phyloP scores from a whole-genome alignment of 1,139 yeast genomes.

The Pichia sp. region DNA sequence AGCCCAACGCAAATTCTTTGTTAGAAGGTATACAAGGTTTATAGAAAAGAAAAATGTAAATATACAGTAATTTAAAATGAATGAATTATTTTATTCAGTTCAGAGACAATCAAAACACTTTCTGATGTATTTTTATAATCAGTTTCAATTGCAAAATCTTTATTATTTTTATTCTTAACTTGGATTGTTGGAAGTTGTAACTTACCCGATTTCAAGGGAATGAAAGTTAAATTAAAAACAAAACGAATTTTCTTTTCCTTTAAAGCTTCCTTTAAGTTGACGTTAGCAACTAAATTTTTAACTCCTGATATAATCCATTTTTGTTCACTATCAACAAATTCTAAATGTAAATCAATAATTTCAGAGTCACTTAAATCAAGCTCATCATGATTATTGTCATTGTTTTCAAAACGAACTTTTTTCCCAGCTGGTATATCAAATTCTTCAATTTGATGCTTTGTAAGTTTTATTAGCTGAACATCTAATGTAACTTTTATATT shows the following conservation, averaged over 20 bases:
- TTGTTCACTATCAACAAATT: slow-evolving; percentile 34
- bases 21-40: slow-evolving; percentile 31
- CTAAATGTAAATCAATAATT: slow-evolving; percentile 31
- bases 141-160: slow-evolving; percentile 45
- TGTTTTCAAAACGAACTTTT: slow-evolving; percentile 29
- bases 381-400: slow-evolving; percentile 2
- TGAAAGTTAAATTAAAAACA: slow-evolving; percentile 41
- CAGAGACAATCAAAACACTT: slow-evolving; percentile 67
- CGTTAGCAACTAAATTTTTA: slow-evolving; percentile 37
- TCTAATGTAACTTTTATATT: slow-evolving; percentile 32
- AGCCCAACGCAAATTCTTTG: slow-evolving; percentile 66
- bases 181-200: slow-evolving; percentile 58
- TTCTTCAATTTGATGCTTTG: slow-evolving; percentile 7
- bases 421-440: slow-evolving; percentile 17
- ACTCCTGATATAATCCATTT: slow-evolving; percentile 71
- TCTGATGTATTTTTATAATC: slow-evolving; percentile 65
- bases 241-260: slow-evolving; percentile 11
- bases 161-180: slow-evolving; percentile 32
- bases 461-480: slow-evolving; percentile 15
- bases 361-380: slow-evolving; percentile 3
- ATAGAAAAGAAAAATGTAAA: background rate
- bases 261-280: slow-evolving; percentile 21
- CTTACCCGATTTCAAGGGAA: slow-evolving; percentile 76
- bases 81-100: slow-evolving; percentile 54
- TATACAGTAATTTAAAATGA: slow-evolving; percentile 37